These are phyloP conservation scores for Liriodendron chinense DNA, from an alignment of 164 flowering plant genomes.

Conservation along the genomic window DNA sequence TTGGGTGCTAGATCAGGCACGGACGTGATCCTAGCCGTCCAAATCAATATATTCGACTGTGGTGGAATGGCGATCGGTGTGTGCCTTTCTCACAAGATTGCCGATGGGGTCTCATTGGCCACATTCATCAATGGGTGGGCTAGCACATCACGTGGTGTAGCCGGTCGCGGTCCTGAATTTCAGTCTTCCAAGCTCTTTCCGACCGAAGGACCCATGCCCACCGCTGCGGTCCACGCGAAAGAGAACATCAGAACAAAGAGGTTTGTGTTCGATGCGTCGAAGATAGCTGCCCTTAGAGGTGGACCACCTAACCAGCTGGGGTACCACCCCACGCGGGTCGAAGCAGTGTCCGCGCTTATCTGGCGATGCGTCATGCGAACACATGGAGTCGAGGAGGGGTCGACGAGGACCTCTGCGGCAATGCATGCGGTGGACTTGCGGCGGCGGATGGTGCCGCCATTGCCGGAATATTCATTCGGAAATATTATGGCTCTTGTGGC, in stretches of 20 bases:
- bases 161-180: conserved; percentile 4
- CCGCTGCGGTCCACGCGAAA: background rate
- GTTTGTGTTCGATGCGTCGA: background rate
- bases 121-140: conserved; percentile 31
- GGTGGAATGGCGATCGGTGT: conserved; percentile 27
- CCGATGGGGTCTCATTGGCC: conserved; percentile 10
- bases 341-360: background rate
- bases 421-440: conserved; percentile 11
- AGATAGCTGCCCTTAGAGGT: background rate
- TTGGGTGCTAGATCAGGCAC: background rate
- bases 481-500: background rate
- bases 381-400: background rate
- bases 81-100: conserved; percentile 24
- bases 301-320: background rate
- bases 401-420: conserved; percentile 9
- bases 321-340: background rate
- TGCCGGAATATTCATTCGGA: conserved; percentile 17
- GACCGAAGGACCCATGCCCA: background rate
- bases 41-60: conserved; percentile 19
- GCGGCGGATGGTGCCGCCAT: conserved; percentile 6
- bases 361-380: background rate
- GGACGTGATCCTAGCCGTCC: conserved; percentile 9
- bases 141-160: background rate
- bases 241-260: background rate
- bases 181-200: background rate